Percentiles rank a stretch among this genome's conserved stretches.
phyloP scores from a whole-genome alignment of 2,329 filamentous ascomycete species.

The Diaporthe citri region DNA sequence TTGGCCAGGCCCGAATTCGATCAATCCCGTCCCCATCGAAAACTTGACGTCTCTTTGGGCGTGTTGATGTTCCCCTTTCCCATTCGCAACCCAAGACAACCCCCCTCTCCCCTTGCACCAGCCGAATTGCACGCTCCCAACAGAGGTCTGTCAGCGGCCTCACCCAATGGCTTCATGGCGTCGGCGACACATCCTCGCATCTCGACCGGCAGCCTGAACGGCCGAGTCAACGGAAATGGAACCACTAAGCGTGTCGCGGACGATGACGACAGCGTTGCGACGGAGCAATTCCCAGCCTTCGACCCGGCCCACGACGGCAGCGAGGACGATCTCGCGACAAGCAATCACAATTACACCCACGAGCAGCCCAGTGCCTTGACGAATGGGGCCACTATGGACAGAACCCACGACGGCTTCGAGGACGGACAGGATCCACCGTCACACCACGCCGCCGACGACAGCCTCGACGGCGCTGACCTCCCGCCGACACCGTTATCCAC shows the following conservation, averaged over 20 bases:
- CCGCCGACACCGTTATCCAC: conserved; percentile 24
- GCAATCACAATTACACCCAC: conserved; percentile 36
- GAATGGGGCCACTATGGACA: background rate
- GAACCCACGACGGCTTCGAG: background rate
- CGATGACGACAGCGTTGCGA: conserved; percentile 38
- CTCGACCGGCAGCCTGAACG: conserved; percentile 34
- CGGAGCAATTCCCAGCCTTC: conserved; percentile 41
- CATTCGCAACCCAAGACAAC: background rate
- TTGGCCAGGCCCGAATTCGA: conserved; percentile 17
- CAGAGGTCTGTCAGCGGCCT: conserved; percentile 34
- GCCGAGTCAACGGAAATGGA: conserved; percentile 34
- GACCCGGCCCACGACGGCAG: conserved; percentile 40
- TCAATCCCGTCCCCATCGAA: conserved; percentile 4
- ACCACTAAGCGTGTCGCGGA: conserved; percentile 29
- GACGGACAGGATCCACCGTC: background rate
- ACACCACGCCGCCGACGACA: conserved; percentile 4
- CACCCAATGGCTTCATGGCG: conserved; percentile 41
- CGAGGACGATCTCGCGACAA: conserved; percentile 27
- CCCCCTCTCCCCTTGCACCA: background rate
- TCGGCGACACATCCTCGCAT: conserved; percentile 35
- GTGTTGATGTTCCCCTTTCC: conserved; percentile 15
- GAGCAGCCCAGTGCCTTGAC: conserved; percentile 1
- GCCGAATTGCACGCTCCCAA: background rate
- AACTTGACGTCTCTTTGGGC: conserved; percentile 19
- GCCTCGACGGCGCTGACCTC: conserved; percentile 1